phyloP scores from a whole-genome alignment of 805 yeast species.

The Yarrowia sp. region DNA sequence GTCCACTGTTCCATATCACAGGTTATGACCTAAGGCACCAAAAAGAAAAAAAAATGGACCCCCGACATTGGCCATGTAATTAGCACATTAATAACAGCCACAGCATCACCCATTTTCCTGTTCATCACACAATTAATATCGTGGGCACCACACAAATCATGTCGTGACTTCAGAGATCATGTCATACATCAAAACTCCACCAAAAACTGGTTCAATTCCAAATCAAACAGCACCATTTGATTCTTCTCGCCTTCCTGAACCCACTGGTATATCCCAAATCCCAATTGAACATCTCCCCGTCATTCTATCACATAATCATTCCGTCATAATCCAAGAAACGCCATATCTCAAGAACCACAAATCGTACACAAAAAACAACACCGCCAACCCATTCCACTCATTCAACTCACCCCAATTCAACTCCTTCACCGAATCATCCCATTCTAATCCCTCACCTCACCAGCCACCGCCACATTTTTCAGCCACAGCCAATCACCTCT shows the following conservation, averaged over 20 bases:
- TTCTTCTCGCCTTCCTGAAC: not conserved
- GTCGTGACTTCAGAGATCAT: not conserved
- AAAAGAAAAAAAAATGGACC: no score
- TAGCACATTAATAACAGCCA: no score
- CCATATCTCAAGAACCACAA: not conserved
- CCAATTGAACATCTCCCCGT: not conserved
- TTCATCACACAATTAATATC: no score
- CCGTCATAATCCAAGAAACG: no score
- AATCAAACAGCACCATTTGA: not conserved
- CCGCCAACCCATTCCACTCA: no score
- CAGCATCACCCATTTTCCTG: no score
- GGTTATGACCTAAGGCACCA: no score
- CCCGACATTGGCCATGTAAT: no score
- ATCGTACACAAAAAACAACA: not conserved
- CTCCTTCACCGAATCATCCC: no score
- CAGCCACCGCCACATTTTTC: constrained; percentile 17
- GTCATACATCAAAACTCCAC: not conserved
- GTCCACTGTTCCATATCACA: no score
- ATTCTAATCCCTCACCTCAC: not conserved
- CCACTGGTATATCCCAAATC: not conserved
- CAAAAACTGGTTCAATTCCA: not conserved
- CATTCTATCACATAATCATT: not conserved
- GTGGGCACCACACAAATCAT: not conserved
- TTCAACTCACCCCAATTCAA: not conserved
- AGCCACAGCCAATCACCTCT: no score